phyloP scores from a whole-genome alignment of 2,329 filamentous ascomycete genomes.

The Pseudogymnoascus sp. region DNA sequence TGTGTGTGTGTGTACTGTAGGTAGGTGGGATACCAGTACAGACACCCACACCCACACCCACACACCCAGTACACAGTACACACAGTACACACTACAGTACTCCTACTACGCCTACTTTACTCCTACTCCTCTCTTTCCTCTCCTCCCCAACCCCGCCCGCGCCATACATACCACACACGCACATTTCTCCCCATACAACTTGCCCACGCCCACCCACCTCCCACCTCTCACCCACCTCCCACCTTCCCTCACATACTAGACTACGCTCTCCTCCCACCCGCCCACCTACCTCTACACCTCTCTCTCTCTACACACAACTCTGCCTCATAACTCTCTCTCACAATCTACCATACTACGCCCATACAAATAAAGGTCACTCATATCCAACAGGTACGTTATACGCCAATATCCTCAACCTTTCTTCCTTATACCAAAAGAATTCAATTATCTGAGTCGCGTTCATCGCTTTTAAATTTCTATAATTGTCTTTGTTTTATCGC shows the following conservation, averaged over 20 bases:
- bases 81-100: not conserved
- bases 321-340: not conserved
- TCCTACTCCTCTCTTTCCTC: not conserved
- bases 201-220: not conserved
- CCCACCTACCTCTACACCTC: not conserved
- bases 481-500: not conserved
- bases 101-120: not conserved
- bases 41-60: not conserved
- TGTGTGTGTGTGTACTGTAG: not conserved
- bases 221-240: not conserved
- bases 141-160: not conserved
- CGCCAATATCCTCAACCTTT: not conserved
- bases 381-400: not conserved
- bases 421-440: not conserved
- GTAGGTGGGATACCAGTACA: not conserved
- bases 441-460: not conserved
- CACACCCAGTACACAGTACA: not conserved
- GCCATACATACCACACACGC: not conserved
- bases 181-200: conserved; percentile 1
- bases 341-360: not conserved
- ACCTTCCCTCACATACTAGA: not conserved
- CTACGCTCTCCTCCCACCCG: not conserved
- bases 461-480: not conserved
- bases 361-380: not conserved
- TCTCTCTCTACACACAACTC: not conserved